Percentiles rank a stretch among this genome's conserved stretches.
phyloP scores from a whole-genome alignment of 441 rosid species.

The Bruguiera hainesii region DNA sequence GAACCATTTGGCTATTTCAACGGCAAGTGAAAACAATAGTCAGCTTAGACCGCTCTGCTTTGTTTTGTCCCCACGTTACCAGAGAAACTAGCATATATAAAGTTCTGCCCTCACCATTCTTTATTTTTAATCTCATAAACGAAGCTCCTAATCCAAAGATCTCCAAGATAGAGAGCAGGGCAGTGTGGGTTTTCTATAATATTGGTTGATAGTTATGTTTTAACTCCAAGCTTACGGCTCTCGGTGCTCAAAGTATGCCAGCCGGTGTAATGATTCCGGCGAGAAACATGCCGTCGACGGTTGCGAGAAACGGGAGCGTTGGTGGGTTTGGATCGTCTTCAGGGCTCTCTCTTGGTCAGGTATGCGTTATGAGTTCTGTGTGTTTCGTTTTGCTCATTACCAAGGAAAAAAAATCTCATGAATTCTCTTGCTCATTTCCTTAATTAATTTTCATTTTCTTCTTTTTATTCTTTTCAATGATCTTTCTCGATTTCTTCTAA shows the following conservation, averaged over 20 bases:
- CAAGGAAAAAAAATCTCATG: not conserved
- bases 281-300: slow-evolving; percentile 51
- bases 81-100: slow-evolving; percentile 13
- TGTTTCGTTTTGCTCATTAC: not conserved
- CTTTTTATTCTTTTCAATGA: not conserved
- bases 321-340: slow-evolving; percentile 50
- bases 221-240: slow-evolving; percentile 20
- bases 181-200: not conserved
- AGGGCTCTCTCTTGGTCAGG: slow-evolving; percentile 51
- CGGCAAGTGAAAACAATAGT: slow-evolving; percentile 21
- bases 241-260: slow-evolving; percentile 36
- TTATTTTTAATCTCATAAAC: not conserved
- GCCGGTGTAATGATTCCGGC: slow-evolving; percentile 63
- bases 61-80: slow-evolving; percentile 1
- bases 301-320: slow-evolving; percentile 28
- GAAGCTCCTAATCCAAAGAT: slow-evolving; percentile 3
- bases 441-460: slow-evolving; percentile 5
- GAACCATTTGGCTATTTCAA: slow-evolving; percentile 12
- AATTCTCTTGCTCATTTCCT: not conserved
- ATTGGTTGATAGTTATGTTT: not conserved
- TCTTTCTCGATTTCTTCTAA: not conserved
- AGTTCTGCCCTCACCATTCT: not conserved
- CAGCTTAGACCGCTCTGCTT: slow-evolving; percentile 17
- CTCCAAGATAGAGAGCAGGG: not conserved
- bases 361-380: slow-evolving; percentile 18